Base-by-base conservation (phyloP, 345 rosid species). In the Eucalyptus caleyi region DNA sequence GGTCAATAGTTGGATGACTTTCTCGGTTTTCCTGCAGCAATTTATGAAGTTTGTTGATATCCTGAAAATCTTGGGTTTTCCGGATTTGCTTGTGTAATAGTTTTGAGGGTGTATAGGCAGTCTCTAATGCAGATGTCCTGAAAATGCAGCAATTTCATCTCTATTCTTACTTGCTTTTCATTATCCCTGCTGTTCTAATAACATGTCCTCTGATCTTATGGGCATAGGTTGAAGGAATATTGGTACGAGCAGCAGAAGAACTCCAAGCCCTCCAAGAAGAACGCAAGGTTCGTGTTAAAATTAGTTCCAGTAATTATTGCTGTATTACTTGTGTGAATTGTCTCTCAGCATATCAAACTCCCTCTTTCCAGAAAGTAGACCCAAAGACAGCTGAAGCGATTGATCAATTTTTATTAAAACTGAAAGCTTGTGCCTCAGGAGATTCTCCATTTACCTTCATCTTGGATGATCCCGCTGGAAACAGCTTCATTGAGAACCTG, bases 401-500 rank as follows among this genome's bases (percentile, higher is more conserved):
- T 82, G 99, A 97, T 91, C 93, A 92, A 49, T 97, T 97, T 92
- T 93, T 97, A 91, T 87, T 91, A 87, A 97, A 95, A 93, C 87
- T 97, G 92, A 97, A 93, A 91, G 96, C 97, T 87, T 97, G 97
- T 95, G 95, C 98, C 87, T 87, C 92, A 47, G 98, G 95, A 80
- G 94, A 89, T 80, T 93, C 92, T 19, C 69, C 97, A 37, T 97
- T 96, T 90, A 95, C 97, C 89, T 93, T 97, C 92, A 91, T 96
- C 93, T 92, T 97, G 91, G 98, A 97, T 89, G 99, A 97, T 94
- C 98, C 98, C 87, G 92, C 98, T 87, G 99, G 99, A 89, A 97
- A 97, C 93, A 95, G 99, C 94, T 97, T 97, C 92, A 92, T 97
- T 87, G 99, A 97, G 91, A 97, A 97, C 88, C 99, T 94, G 99